phyloP scores from a whole-genome alignment of 164 flowering plant genomes.

The Protea cynaroides region DNA sequence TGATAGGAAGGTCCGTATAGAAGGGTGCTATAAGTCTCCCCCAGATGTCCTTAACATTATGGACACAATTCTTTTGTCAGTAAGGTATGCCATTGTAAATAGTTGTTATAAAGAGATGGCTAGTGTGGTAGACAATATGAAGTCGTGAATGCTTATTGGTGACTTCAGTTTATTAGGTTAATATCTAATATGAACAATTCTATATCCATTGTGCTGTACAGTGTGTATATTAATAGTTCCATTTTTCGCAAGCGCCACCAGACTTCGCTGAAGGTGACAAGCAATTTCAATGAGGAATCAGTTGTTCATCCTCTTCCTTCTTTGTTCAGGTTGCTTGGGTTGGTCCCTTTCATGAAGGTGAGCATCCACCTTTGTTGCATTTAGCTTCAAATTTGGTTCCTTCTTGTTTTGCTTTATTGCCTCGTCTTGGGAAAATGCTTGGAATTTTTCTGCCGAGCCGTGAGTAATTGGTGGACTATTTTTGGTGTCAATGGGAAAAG shows the following conservation, averaged over 20 bases:
- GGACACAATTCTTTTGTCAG: constrained; percentile 65
- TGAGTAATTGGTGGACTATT: not conserved
- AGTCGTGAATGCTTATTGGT: not conserved
- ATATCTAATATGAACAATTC: not conserved
- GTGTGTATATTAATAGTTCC: constrained; percentile 77
- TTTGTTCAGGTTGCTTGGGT: constrained; percentile 69
- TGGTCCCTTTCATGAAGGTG: constrained; percentile 81
- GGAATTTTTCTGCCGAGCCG: not conserved
- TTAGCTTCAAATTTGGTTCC: not conserved
- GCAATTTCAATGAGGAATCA: constrained; percentile 47
- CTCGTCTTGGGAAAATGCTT: not conserved
- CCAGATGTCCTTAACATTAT: constrained; percentile 69
- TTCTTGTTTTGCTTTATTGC: not conserved
- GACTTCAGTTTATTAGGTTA: not conserved
- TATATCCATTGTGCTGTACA: constrained; percentile 22
- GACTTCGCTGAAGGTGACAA: constrained; percentile 55
- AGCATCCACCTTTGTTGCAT: constrained; percentile 1
- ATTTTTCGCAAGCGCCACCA: constrained; percentile 62
- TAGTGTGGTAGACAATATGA: not conserved
- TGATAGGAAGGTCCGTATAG: constrained; percentile 61
- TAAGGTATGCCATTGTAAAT: constrained; percentile 48
- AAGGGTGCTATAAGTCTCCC: constrained; percentile 66
- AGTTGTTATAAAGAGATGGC: not conserved
- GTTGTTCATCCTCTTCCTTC: constrained; percentile 80
- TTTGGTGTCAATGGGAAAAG: not conserved